Evolutionary conservation across 257 asterid genomes (phyloP).

Genomic region (Lycium barbarum): DNA sequence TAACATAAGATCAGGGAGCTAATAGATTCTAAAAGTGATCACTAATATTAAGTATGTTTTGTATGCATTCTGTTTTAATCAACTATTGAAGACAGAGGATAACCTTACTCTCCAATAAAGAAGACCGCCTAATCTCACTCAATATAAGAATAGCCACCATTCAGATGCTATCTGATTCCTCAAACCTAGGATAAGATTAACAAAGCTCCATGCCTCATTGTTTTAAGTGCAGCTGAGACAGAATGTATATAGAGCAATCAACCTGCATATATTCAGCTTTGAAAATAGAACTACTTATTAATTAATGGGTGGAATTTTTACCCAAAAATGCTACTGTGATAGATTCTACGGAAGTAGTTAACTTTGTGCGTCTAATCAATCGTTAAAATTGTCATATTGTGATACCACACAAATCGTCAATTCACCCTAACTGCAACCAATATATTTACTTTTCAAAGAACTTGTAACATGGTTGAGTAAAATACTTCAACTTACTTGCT

Average conservation of each 20-base stretch:
- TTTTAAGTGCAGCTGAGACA: background rate
- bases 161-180: constrained; percentile 16
- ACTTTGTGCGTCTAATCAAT: constrained; percentile 5
- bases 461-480: no score
- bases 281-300: constrained; percentile 1
- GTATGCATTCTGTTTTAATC: no score
- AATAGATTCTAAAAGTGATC: no score
- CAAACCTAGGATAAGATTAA: background rate
- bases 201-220: background rate
- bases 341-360: background rate
- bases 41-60: no score
- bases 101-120: no score
- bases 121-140: no score
- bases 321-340: background rate
- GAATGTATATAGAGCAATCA: background rate
- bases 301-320: background rate
- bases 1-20: no score
- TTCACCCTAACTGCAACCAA: background rate
- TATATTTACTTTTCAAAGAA: no score
- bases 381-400: background rate
- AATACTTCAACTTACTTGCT: no score
- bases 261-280: background rate
- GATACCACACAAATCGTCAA: background rate
- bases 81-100: no score
- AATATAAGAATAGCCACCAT: background rate